Evolutionary conservation across 2,329 filamentous ascomycete species (phyloP).

Genomic region (Leptographium flavum): DNA sequence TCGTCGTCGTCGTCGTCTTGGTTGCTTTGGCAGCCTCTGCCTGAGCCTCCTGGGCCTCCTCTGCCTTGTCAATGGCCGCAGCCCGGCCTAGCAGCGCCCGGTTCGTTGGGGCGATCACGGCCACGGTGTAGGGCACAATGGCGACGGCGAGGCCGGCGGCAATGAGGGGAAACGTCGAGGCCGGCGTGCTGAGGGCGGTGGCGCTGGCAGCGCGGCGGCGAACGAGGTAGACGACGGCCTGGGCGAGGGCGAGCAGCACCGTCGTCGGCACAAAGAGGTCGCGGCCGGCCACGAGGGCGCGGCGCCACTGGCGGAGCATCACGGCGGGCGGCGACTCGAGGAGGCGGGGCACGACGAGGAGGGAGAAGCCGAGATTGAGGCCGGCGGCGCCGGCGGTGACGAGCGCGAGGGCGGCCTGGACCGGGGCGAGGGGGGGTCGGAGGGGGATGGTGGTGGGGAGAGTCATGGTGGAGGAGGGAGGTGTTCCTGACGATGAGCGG

Average conservation of each 20-base stretch:
- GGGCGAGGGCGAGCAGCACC: constrained; percentile 24
- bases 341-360: constrained; percentile 33
- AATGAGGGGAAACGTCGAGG: constrained; percentile 23
- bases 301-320: constrained; percentile 40
- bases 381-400: constrained; percentile 29
- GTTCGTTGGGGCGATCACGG: constrained; percentile 32
- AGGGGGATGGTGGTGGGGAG: no score
- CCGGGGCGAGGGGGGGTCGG: neutral
- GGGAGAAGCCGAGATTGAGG: constrained; percentile 23
- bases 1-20: constrained; percentile 17
- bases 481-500: no score
- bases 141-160: constrained; percentile 29
- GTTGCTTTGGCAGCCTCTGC: constrained; percentile 2
- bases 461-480: no score
- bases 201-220: constrained; percentile 3
- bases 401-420: constrained; percentile 28
- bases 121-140: constrained; percentile 36
- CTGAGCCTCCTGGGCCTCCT: constrained; percentile 4
- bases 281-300: constrained; percentile 24
- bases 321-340: constrained; percentile 39
- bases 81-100: constrained; percentile 29
- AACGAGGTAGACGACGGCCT: constrained; percentile 24
- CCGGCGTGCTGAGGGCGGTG: neutral
- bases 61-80: constrained; percentile 23
- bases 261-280: constrained; percentile 24